Conservation (phyloP, 2,329 filamentous ascomycete species). For the Scleromitrula shiraiana region DNA sequence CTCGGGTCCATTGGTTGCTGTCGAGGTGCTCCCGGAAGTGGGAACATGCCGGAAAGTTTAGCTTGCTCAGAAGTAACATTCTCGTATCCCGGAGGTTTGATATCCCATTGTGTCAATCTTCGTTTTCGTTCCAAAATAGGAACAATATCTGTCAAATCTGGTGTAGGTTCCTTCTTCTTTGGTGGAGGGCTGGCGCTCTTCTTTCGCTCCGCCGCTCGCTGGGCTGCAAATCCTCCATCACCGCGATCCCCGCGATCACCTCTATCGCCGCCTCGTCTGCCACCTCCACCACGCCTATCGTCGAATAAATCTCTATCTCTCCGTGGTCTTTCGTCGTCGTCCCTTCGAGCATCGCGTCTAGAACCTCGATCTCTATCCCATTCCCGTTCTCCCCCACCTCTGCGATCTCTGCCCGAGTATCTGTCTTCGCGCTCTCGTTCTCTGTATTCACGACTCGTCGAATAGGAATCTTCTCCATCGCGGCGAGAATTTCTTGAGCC, state of each 20-base stretch:
- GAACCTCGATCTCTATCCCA: conserved; percentile 66
- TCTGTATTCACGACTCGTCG: conserved; percentile 83
- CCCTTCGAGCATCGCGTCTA: conserved; percentile 54
- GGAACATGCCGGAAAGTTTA: conserved; percentile 98
- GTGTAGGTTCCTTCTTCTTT: conserved; percentile 91
- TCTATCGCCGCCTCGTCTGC: conserved; percentile 35
- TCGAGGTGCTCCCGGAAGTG: conserved; percentile 86
- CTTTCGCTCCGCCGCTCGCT: conserved; percentile 40
- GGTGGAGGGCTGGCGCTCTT: conserved; percentile 69
- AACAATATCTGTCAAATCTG: conserved; percentile 82
- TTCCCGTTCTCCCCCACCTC: conserved; percentile 59
- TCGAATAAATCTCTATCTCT: conserved; percentile 56
- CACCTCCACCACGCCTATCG: conserved; percentile 48
- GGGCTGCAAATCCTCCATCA: conserved; percentile 39
- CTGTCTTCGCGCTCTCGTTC: conserved; percentile 91
- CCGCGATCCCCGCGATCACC: conserved; percentile 36
- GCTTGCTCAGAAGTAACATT: conserved; percentile 97
- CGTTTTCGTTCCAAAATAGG: conserved; percentile 80
- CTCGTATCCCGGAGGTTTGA: conserved; percentile 96
- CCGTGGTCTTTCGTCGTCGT: conserved; percentile 50
- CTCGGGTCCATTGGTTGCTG: conserved; percentile 93
- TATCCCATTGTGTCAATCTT: conserved; percentile 97
- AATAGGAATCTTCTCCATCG: conserved; percentile 80
- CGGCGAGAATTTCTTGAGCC: conserved; percentile 58
- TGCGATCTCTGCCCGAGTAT: conserved; percentile 63